Percentiles rank a stretch among this genome's conserved stretches.
Conservation (phyloP, 331 rosid genomes). For the Arachis monticola region DNA sequence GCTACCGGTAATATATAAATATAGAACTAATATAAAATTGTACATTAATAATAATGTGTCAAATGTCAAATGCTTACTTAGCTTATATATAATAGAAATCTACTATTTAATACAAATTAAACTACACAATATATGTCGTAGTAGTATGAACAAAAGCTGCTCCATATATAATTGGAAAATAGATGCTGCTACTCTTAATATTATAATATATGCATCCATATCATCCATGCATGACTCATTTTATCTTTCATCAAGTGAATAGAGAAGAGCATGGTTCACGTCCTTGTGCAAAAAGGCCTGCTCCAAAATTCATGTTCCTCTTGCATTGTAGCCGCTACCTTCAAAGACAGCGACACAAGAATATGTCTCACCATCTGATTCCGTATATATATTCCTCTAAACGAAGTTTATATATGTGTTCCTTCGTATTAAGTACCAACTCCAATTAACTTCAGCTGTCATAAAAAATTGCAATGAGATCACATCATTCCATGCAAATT, state of each 20-base stretch:
- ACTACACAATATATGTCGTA: conserved; percentile 6
- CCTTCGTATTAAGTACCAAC: conserved; percentile 52
- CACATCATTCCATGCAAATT: not conserved
- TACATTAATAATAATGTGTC: not conserved
- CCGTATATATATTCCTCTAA: not conserved
- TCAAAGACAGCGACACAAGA: conserved; percentile 22
- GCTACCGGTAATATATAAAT: conserved; percentile 2
- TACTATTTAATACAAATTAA: conserved; percentile 28
- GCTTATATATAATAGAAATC: conserved; percentile 26
- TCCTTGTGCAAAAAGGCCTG: conserved; percentile 18
- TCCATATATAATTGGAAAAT: not conserved
- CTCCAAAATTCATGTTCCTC: conserved; percentile 27
- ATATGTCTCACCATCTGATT: conserved; percentile 25
- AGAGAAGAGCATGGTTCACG: conserved; percentile 35
- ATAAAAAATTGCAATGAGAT: conserved; percentile 19
- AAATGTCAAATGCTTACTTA: conserved; percentile 26
- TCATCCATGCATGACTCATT: conserved; percentile 38
- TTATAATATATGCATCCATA: conserved; percentile 32
- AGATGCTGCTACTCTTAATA: conserved; percentile 25
- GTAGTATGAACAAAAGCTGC: conserved; percentile 41
- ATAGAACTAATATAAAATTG: conserved; percentile 14
- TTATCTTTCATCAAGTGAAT: conserved; percentile 24
- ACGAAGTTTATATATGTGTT: not conserved
- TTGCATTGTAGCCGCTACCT: conserved; percentile 1
- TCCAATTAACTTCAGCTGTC: conserved; percentile 70